phyloP scores from a whole-genome alignment of 2,329 filamentous ascomycete species.

The Xenoacremonium recifei region DNA sequence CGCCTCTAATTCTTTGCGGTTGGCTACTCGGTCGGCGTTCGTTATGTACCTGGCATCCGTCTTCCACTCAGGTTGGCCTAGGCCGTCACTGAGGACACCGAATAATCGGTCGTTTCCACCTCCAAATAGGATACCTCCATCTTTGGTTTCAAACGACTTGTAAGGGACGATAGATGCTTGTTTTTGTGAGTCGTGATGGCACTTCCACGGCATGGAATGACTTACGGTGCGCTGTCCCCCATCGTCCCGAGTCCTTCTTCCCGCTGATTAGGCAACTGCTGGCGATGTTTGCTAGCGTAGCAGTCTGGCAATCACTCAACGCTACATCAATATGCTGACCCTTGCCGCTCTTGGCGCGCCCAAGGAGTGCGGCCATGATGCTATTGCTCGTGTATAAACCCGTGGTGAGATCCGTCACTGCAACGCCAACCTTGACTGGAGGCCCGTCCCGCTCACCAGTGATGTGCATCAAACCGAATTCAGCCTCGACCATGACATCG shows the following conservation, averaged over 20 bases:
- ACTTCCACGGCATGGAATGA: slow-evolving; percentile 7
- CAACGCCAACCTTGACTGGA: slow-evolving; percentile 95
- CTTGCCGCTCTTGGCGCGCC: slow-evolving; percentile 67
- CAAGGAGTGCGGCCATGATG: slow-evolving; percentile 90
- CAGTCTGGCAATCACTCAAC: slow-evolving; percentile 91
- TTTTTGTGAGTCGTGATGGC: slow-evolving; percentile 3
- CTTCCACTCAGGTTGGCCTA: slow-evolving; percentile 60
- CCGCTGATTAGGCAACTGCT: slow-evolving; percentile 89
- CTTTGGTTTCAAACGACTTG: slow-evolving; percentile 73
- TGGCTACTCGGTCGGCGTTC: slow-evolving; percentile 62
- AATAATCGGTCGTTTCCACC: slow-evolving; percentile 73
- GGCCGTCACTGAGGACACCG: slow-evolving; percentile 58
- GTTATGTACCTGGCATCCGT: slow-evolving; percentile 57
- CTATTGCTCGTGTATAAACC: slow-evolving; percentile 93
- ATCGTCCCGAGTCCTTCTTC: slow-evolving; percentile 81
- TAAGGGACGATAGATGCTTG: slow-evolving; percentile 96
- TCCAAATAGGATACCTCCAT: slow-evolving; percentile 69
- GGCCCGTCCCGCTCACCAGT: slow-evolving; percentile 85
- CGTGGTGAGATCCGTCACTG: slow-evolving; percentile 93
- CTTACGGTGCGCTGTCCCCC: slow-evolving; percentile 93
- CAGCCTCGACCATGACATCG: slow-evolving; percentile 99
- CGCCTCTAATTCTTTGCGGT: slow-evolving; percentile 74
- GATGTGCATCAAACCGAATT: slow-evolving; percentile 98
- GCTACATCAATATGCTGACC: slow-evolving; percentile 93
- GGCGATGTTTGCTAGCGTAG: slow-evolving; percentile 91